These are phyloP conservation scores for Prunus dulcis DNA, from an alignment of 306 rosid species.

Conservation along the genomic window DNA sequence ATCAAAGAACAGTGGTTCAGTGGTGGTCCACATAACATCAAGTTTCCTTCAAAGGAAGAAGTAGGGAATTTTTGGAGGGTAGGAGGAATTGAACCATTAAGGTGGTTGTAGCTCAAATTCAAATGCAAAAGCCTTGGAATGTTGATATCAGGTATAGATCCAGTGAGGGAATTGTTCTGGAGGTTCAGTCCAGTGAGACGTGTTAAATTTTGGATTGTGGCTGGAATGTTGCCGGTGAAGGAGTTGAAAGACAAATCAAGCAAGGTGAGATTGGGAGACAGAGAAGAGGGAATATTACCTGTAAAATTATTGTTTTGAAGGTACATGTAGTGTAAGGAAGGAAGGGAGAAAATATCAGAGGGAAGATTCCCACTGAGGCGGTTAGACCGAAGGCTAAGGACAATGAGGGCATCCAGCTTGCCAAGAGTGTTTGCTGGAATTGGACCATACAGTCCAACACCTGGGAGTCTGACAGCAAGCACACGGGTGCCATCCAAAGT, in stretches of 20 bases:
- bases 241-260: conserved; percentile 81
- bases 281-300: conserved; percentile 52
- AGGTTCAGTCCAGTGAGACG: conserved; percentile 50
- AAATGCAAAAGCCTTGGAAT: conserved; percentile 50
- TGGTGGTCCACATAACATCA: conserved; percentile 68
- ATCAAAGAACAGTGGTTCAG: conserved; percentile 44
- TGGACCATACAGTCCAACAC: conserved; percentile 57
- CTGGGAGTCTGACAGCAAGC: conserved; percentile 63
- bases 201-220: conserved; percentile 41
- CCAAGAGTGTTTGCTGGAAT: conserved; percentile 66
- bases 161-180: conserved; percentile 63
- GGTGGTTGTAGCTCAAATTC: conserved; percentile 70
- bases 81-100: conserved; percentile 70
- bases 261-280: conserved; percentile 45
- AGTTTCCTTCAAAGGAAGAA: conserved; percentile 67
- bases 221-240: conserved; percentile 64
- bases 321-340: conserved; percentile 52
- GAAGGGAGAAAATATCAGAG: conserved; percentile 59
- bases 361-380: conserved; percentile 65
- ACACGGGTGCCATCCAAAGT: conserved; percentile 46
- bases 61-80: conserved; percentile 49
- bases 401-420: conserved; percentile 51
- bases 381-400: conserved; percentile 79
- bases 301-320: conserved; percentile 68
- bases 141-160: conserved; percentile 60